Evolutionary conservation across 176 grass and related monocot genomes (phyloP).

Genomic region (Microstegium vimineum): DNA sequence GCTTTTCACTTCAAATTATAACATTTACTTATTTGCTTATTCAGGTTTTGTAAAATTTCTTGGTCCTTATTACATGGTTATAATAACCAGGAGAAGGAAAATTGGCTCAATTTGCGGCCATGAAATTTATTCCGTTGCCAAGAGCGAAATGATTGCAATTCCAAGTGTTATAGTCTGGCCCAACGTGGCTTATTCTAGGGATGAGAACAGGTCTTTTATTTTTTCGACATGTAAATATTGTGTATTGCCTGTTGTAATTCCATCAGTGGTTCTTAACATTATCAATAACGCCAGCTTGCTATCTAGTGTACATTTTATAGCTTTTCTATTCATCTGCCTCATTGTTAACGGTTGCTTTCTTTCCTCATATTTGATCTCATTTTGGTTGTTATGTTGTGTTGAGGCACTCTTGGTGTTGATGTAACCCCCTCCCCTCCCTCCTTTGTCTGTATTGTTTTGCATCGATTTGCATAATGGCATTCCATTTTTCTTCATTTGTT

Average conservation of each 20-base stretch:
- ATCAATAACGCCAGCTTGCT: slow-evolving; percentile 18
- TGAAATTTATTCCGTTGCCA: slow-evolving; percentile 72
- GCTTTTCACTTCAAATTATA: slow-evolving; percentile 13
- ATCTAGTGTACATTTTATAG: slow-evolving; percentile 24
- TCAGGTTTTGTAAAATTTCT: slow-evolving; percentile 92
- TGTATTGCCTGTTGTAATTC: slow-evolving; percentile 62
- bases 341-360: neutral
- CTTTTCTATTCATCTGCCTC: slow-evolving; percentile 19
- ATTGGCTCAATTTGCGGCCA: slow-evolving; percentile 86
- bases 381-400: slow-evolving; percentile 30
- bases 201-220: slow-evolving; percentile 99
- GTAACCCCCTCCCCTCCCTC: neutral
- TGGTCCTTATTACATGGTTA: slow-evolving; percentile 93
- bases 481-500: slow-evolving; percentile 15
- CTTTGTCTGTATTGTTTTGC: neutral
- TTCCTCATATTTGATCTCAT: slow-evolving; percentile 1
- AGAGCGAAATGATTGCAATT: slow-evolving; percentile 78
- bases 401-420: neutral
- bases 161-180: slow-evolving; percentile 76
- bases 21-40: slow-evolving; percentile 34
- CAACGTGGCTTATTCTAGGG: slow-evolving; percentile 93
- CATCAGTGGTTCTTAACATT: slow-evolving; percentile 40
- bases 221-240: slow-evolving; percentile 66
- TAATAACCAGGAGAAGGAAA: slow-evolving; percentile 94
- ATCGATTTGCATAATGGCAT: slow-evolving; percentile 10